Evolutionary conservation across 1,284 basidiomycete species (phyloP).

Genomic region (Melampsora occidentalis): DNA sequence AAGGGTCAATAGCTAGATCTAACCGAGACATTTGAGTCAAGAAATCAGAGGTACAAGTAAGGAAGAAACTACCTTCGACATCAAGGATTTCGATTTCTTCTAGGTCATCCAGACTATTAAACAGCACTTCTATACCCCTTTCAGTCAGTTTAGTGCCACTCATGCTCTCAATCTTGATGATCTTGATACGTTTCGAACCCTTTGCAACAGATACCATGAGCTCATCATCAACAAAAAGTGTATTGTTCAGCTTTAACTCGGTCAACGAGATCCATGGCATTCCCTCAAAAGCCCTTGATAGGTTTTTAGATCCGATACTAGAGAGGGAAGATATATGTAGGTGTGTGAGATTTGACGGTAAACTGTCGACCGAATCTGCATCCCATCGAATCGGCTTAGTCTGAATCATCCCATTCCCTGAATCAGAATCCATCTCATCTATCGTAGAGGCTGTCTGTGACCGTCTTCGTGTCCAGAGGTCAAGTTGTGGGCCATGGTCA

Average conservation of each 20-base stretch:
- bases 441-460: slow-evolving; percentile 4
- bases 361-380: slow-evolving; percentile 3
- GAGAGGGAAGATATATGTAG: slow-evolving; percentile 28
- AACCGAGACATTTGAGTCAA: background rate
- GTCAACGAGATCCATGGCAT: slow-evolving; percentile 18
- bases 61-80: slow-evolving; percentile 25
- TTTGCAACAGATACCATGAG: slow-evolving; percentile 14
- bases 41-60: background rate
- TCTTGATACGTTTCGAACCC: slow-evolving; percentile 32
- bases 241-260: slow-evolving; percentile 19
- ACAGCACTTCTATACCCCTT: slow-evolving; percentile 28
- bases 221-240: slow-evolving; percentile 34
- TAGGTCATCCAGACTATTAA: slow-evolving; percentile 22
- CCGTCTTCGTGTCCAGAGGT: too few relatives aligned
- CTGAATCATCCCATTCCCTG: background rate
- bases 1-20: background rate
- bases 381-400: slow-evolving; percentile 28
- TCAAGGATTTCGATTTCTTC: slow-evolving; percentile 34
- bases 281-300: slow-evolving; percentile 16
- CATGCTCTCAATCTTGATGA: slow-evolving; percentile 16
- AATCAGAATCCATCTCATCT: slow-evolving; percentile 23
- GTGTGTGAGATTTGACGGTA: slow-evolving; percentile 17
- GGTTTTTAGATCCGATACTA: slow-evolving; percentile 18
- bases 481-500: slow-evolving; percentile 2
- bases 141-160: slow-evolving; percentile 36